phyloP scores from a whole-genome alignment of 2,329 filamentous ascomycete genomes.

The Beauveria brongniartii region DNA sequence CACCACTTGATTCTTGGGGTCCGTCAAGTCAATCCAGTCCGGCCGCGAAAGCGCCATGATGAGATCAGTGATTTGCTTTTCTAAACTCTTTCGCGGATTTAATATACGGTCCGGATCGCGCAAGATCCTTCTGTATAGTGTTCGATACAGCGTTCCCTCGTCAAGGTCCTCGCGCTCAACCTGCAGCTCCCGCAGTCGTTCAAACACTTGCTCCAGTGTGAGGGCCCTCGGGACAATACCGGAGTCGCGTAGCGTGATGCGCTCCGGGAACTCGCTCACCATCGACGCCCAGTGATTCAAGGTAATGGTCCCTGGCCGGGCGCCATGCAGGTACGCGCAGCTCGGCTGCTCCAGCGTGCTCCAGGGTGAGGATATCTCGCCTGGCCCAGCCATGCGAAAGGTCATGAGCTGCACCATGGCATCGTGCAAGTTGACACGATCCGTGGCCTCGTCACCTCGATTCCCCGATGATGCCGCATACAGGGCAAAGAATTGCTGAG shows the following conservation, averaged over 20 bases:
- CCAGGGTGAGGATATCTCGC: constrained; percentile 48
- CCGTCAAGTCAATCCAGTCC: constrained; percentile 67
- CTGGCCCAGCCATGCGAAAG: constrained; percentile 37
- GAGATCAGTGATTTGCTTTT: constrained; percentile 65
- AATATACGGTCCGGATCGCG: constrained; percentile 56
- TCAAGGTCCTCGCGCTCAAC: constrained; percentile 47
- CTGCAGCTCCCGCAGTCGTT: constrained; percentile 52
- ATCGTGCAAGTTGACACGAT: constrained; percentile 43
- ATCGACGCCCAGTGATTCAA: constrained; percentile 60
- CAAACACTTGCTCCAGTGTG: constrained; percentile 47
- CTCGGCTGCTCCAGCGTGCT: constrained; percentile 68
- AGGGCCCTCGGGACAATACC: constrained; percentile 53
- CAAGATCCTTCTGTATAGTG: constrained; percentile 60
- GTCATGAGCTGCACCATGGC: constrained; percentile 53
- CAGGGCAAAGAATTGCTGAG: constrained; percentile 45
- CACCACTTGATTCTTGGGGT: constrained; percentile 61
- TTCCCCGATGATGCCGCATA: constrained; percentile 43
- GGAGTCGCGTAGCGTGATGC: constrained; percentile 49
- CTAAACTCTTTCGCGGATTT: constrained; percentile 54
- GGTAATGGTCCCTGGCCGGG: constrained; percentile 60
- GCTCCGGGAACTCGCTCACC: constrained; percentile 47
- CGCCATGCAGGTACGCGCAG: constrained; percentile 59
- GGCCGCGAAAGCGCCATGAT: constrained; percentile 60
- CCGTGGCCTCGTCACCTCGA: constrained; percentile 30
- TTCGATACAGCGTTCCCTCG: constrained; percentile 51